Evolutionary conservation across 352 stramenopile genomes (phyloP).

Genomic region (Phytophthora aleatoria): DNA sequence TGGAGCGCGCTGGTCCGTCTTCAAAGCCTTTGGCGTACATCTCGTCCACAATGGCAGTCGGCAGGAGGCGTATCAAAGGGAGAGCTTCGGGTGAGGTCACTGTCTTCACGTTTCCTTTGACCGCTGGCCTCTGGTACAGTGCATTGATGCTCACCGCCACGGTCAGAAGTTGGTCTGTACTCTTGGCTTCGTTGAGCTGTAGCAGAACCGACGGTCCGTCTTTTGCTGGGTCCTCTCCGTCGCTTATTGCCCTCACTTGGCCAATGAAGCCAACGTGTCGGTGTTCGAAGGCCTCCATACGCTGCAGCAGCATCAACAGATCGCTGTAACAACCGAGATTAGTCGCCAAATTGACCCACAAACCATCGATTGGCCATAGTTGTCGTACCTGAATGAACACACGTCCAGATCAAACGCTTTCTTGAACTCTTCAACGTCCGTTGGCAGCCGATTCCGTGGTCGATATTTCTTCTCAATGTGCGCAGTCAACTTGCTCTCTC

Average conservation of each 20-base stretch:
- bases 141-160: slow-evolving; percentile 26
- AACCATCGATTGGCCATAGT: neutral
- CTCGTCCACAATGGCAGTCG: slow-evolving; percentile 27
- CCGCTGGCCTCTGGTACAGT: slow-evolving; percentile 29
- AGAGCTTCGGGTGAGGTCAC: slow-evolving; percentile 20
- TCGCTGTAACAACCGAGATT: slow-evolving; percentile 23
- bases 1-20: neutral
- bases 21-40: slow-evolving; percentile 19
- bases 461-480: slow-evolving; percentile 38
- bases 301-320: slow-evolving; percentile 14
- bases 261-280: slow-evolving; percentile 38
- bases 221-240: slow-evolving; percentile 2
- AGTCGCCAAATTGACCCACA: slow-evolving; percentile 1
- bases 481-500: slow-evolving; percentile 29
- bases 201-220: slow-evolving; percentile 21
- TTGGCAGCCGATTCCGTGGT: slow-evolving; percentile 29
- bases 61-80: slow-evolving; percentile 36
- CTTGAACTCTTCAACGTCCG: slow-evolving; percentile 29
- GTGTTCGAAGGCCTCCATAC: slow-evolving; percentile 36
- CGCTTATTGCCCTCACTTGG: slow-evolving; percentile 15
- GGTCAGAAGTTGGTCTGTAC: slow-evolving; percentile 21
- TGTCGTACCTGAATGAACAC: slow-evolving; percentile 37
- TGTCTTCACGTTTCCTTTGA: slow-evolving; percentile 26
- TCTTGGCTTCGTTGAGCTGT: slow-evolving; percentile 25
- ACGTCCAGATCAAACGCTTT: slow-evolving; percentile 27